These are phyloP conservation scores for Mariannaea elegans DNA, from an alignment of 2,329 filamentous ascomycete species.

Conservation along the genomic window DNA sequence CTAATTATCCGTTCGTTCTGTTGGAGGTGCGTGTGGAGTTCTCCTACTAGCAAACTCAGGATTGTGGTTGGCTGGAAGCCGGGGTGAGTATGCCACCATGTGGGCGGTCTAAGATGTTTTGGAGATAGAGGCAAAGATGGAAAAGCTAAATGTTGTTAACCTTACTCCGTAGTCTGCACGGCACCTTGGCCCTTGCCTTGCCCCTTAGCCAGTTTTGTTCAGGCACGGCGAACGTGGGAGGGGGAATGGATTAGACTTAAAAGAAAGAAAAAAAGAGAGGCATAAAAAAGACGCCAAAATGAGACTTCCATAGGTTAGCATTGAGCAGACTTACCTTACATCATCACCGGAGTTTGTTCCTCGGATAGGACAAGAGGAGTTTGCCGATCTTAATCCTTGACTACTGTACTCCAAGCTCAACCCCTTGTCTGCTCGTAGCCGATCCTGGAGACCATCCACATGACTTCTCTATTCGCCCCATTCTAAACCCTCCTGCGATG, in stretches of 20 bases:
- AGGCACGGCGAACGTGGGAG: not conserved
- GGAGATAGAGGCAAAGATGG: conserved; percentile 4
- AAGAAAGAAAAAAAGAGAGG: not conserved
- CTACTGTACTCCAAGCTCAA: not conserved
- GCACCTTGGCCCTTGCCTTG: too few species aligned
- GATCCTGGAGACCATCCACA: not conserved
- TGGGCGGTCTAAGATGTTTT: conserved; percentile 12
- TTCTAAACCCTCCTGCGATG: too few species aligned
- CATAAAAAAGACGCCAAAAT: not conserved
- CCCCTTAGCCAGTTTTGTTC: not conserved
- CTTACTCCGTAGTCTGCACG: conserved; percentile 9
- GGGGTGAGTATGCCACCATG: not conserved
- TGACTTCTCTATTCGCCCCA: too few species aligned
- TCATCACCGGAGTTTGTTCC: not conserved
- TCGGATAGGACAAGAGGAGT: not conserved
- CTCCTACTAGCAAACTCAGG: not conserved
- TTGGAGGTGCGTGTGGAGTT: conserved; percentile 12
- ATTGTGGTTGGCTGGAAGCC: conserved; percentile 7
- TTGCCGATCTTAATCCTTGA: too few species aligned
- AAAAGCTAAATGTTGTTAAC: conserved; percentile 16
- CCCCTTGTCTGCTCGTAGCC: not conserved
- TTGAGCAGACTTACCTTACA: too few species aligned
- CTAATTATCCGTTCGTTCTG: not conserved
- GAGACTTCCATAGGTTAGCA: too few species aligned
- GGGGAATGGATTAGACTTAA: not conserved